Evolutionary conservation across 805 yeast genomes (phyloP).

Genomic region (Teunomyces aglyptinius): DNA sequence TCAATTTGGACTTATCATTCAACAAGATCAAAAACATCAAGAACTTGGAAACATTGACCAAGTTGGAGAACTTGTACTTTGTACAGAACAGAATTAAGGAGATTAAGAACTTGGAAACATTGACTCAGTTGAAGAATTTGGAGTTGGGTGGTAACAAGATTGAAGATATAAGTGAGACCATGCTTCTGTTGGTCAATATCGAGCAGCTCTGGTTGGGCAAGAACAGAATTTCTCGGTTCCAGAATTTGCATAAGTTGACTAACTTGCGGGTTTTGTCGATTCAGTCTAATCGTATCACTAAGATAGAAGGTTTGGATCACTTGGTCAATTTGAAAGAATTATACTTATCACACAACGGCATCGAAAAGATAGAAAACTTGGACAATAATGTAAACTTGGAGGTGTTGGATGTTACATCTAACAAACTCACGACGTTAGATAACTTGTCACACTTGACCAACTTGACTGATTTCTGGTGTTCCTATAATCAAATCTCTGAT

Average conservation of each 20-base stretch:
- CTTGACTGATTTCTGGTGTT: slow-evolving; percentile 94
- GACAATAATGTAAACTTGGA: slow-evolving; percentile 65
- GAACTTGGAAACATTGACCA: slow-evolving; percentile 61
- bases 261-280: slow-evolving; percentile 78
- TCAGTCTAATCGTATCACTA: slow-evolving; percentile 78
- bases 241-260: slow-evolving; percentile 56
- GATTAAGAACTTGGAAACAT: slow-evolving; percentile 62
- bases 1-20: slow-evolving; percentile 77
- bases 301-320: slow-evolving; percentile 77
- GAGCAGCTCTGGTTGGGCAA: slow-evolving; percentile 91
- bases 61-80: slow-evolving; percentile 70
- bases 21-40: slow-evolving; percentile 85
- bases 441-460: slow-evolving; percentile 61
- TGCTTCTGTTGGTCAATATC: slow-evolving; percentile 54
- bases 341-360: slow-evolving; percentile 82
- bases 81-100: slow-evolving; percentile 83
- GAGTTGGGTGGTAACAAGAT: slow-evolving; percentile 92
- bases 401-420: slow-evolving; percentile 80
- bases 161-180: slow-evolving; percentile 51
- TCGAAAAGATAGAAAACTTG: slow-evolving; percentile 71
- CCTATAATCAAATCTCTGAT: slow-evolving; percentile 65
- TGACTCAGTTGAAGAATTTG: slow-evolving; percentile 59
- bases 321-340: slow-evolving; percentile 76
- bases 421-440: slow-evolving; percentile 59
- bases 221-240: slow-evolving; percentile 65